phyloP scores from a whole-genome alignment of 139 green algal species.

The Closterium sp. region DNA sequence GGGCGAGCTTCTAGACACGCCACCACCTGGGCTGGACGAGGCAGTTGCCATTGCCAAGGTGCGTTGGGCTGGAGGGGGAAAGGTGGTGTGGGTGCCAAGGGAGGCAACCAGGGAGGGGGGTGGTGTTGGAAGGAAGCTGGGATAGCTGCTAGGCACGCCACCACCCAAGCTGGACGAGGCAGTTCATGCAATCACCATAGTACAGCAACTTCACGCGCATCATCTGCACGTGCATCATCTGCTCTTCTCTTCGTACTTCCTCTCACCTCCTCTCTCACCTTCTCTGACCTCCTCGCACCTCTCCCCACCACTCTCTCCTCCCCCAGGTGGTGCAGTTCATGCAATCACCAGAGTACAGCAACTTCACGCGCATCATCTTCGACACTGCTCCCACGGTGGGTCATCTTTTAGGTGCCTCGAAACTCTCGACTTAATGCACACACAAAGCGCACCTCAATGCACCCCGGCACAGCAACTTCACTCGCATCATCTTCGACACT shows the following conservation, averaged over 20 bases:
- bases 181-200: constrained; percentile 88
- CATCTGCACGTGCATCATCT: constrained; percentile 81
- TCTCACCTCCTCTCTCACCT: not conserved
- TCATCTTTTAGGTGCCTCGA: no score
- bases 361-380: constrained; percentile 95
- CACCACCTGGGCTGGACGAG: constrained; percentile 69
- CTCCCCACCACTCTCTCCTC: not conserved
- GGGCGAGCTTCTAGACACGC: constrained; percentile 94
- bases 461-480: constrained; percentile 89
- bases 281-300: no score
- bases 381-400: constrained; percentile 90
- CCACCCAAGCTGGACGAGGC: constrained; percentile 67
- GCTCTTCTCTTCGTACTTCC: no score
- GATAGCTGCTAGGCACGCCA: constrained; percentile 94
- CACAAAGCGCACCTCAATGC: no score
- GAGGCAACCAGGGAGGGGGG: no score
- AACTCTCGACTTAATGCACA: no score
- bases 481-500: constrained; percentile 97
- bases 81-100: not conserved
- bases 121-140: constrained; percentile 62
- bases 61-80: not conserved
- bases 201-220: constrained; percentile 92
- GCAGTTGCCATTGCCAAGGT: constrained; percentile 77
- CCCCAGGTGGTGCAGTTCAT: constrained; percentile 90
- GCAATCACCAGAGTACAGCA: constrained; percentile 80